Evolutionary conservation across 1,284 basidiomycete genomes (phyloP).

Genomic region (Gymnopus androsaceus): DNA sequence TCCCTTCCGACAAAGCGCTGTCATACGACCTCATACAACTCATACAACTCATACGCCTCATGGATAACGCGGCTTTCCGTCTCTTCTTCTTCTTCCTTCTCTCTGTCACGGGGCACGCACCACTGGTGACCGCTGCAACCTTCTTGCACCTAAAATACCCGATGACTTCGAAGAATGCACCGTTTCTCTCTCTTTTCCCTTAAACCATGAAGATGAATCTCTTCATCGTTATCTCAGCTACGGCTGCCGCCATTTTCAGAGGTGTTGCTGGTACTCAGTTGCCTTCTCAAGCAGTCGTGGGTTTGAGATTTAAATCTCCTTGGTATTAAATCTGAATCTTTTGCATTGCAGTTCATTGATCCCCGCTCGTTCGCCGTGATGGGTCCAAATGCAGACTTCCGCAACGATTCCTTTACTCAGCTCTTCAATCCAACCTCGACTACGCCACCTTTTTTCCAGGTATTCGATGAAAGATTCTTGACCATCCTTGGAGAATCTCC

Average conservation of each 20-base stretch:
- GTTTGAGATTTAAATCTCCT: neutral
- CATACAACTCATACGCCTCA: too few relatives aligned
- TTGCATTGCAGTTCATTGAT: constrained; percentile 37
- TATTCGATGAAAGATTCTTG: constrained; percentile 64
- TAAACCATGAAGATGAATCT: neutral
- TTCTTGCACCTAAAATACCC: too few relatives aligned
- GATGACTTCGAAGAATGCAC: too few relatives aligned
- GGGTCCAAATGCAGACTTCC: constrained; percentile 39
- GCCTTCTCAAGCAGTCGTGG: constrained; percentile 12
- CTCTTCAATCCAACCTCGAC: constrained; percentile 47
- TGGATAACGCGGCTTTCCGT: too few relatives aligned
- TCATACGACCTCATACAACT: too few relatives aligned
- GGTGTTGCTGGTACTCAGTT: constrained; percentile 1
- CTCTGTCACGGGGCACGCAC: too few relatives aligned
- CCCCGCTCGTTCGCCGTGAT: constrained; percentile 47
- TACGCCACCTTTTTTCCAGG: constrained; percentile 65
- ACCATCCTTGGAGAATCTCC: constrained; percentile 59
- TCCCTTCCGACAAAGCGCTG: too few relatives aligned
- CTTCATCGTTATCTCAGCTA: neutral
- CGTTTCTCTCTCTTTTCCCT: too few relatives aligned
- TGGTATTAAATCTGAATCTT: neutral
- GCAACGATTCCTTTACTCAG: constrained; percentile 34
- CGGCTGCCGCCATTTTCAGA: neutral
- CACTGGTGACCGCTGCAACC: too few relatives aligned
- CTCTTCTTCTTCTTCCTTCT: too few relatives aligned